Percentiles rank a stretch among this genome's conserved stretches.
These are phyloP conservation scores for Russula lepida DNA, from an alignment of 768 basidiomycete species.

Conservation along the genomic window DNA sequence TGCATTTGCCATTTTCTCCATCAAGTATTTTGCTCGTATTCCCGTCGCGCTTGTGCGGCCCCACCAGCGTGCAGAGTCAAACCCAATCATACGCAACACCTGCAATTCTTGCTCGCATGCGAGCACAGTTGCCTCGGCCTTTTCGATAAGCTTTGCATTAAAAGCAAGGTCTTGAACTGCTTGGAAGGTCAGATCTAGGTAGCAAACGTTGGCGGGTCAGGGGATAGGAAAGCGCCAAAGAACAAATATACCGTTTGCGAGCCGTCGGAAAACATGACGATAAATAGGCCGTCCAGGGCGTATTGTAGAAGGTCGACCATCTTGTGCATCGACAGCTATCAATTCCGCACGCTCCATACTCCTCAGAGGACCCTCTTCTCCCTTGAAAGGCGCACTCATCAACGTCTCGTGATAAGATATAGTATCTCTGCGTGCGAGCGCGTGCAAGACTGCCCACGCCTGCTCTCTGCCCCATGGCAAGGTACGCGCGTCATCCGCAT, in stretches of 20 bases:
- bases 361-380: slow-evolving; percentile 72
- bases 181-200: slow-evolving; percentile 62
- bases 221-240: background rate
- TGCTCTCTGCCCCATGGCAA: slow-evolving; percentile 83
- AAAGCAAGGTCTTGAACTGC: slow-evolving; percentile 75
- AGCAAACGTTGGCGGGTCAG: slow-evolving; percentile 7
- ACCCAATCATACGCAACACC: slow-evolving; percentile 56
- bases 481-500: slow-evolving; percentile 75
- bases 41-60: slow-evolving; percentile 42
- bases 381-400: slow-evolving; percentile 82
- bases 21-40: slow-evolving; percentile 55
- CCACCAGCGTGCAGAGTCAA: slow-evolving; percentile 40
- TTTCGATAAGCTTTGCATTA: slow-evolving; percentile 56
- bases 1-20: slow-evolving; percentile 66
- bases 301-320: slow-evolving; percentile 78
- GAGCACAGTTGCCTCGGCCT: slow-evolving; percentile 55
- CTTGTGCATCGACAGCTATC: slow-evolving; percentile 66
- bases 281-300: slow-evolving; percentile 89
- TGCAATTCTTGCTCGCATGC: slow-evolving; percentile 71
- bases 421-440: slow-evolving; percentile 62
- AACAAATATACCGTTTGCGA: slow-evolving; percentile 56
- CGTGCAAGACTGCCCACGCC: slow-evolving; percentile 75
- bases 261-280: slow-evolving; percentile 71
- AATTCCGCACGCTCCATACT: slow-evolving; percentile 86
- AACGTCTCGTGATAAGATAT: slow-evolving; percentile 76